Base-by-base conservation (phyloP, 2,329 filamentous ascomycete genomes). In the Talaromyces marneffei region DNA sequence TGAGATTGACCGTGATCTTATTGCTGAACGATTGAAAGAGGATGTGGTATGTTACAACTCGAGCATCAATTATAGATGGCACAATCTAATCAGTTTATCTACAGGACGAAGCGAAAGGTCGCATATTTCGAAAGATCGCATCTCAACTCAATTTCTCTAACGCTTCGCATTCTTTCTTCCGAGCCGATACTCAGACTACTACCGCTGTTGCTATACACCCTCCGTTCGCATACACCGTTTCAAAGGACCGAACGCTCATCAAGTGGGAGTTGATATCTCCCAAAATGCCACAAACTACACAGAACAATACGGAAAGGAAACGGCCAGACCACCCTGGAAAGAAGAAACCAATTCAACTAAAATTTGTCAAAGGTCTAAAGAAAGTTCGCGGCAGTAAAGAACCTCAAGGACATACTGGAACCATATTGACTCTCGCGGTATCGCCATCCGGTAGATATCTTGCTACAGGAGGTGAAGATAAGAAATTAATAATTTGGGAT, bases 391-490 rank as follows among this genome's bases (percentile, higher is more conserved):
- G 74, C 48, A 75, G 72, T 18, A 67, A 66, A 29, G 76, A 79
- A 56, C 74, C 87, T 67, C 83, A 89, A 68, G 89, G 92, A 12
- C 94, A 97, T 72, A 88, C 87, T 0, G 88, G 84, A 37, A 82
- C 85, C 27, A 97, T 99, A 27, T 80, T 97, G 54, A 87, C 87
- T 44, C 87, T 97, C 31, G 92, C 92, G 0, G 90, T 91, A 20
- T 96, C 91, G 0, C 85, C 91, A 50, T 92, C 96, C 63, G 94
- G 94, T 35, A 91, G 90, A 73, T 97, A 87, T 66, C 86, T 99
- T 56, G 94, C 89, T 7, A 97, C 94, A 0, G 94, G 93, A 55
- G 93, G 93, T 55, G 84, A 86, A 65, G 93, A 97, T 74, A 86
- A 87, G 63, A 88, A 89, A 59, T 80, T 99, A 50, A 89, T 97